Base-by-base conservation (phyloP, 2,329 filamentous ascomycete genomes). In the Cladophialophora yegresii region DNA sequence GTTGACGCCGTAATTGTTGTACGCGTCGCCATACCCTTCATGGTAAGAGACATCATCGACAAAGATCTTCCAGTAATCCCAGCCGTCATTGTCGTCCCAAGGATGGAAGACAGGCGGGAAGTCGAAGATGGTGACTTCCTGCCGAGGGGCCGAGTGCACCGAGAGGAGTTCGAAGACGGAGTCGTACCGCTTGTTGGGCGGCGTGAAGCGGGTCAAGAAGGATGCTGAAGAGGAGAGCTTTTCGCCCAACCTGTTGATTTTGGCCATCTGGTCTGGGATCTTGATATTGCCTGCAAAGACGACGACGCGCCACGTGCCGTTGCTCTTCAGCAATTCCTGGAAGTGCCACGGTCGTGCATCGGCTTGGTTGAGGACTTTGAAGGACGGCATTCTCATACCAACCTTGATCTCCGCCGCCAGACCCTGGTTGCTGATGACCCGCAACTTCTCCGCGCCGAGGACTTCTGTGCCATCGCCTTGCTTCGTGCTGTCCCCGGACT, bases 231-330 rank as follows among this genome's bases (percentile, higher is more conserved):
- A 64, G 9, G 67, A 74, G 3, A 86, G 76, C 57, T 71, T 74
- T 1, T 75, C 71, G 54, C 84, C 85, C 28, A 89, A 79, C 0
- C 57, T 69, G 28, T 81, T 73, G 3, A 86, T 75, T 10, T 45
- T 40, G 3, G 45, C 30, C 45, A 8, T 32, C 22, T 59, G 57
- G 43, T 1, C 6, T 20, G 47, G 45, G n/a, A 77, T 68, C 2
- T 77, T 74, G 2, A 90, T 75, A 67, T 88, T 78, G 0, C 88
- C 88, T 0, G 85, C 81, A 68, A 91, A 89, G 1, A 90, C 75
- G 20, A 79, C 63, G 30, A 79, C 50, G 4, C 76, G 69, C 73
- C 76, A 80, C 28, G 73, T 72, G 2, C 78, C 78, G 33, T 77
- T 76, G 58, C 72, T 75, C 32, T 72, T 71, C 16, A 80, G 69